These are phyloP conservation scores for Agaricus blazei DNA, from an alignment of 768 basidiomycete species.

Conservation along the genomic window DNA sequence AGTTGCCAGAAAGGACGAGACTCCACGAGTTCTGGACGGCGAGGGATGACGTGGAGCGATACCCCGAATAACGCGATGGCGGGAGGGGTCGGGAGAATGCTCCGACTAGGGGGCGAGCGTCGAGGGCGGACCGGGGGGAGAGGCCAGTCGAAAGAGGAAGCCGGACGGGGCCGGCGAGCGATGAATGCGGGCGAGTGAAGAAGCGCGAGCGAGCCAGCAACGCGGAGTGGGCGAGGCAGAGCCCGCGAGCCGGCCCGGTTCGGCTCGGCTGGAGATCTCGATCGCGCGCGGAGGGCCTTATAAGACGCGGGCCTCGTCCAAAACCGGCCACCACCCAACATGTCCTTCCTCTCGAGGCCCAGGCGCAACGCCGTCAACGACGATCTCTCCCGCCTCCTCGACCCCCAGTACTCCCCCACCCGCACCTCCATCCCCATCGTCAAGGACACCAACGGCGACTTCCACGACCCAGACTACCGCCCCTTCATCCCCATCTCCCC, in stretches of 20 bases:
- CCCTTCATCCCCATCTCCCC: conserved; percentile 13
- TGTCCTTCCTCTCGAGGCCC: conserved; percentile 5
- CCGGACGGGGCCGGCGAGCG: background rate
- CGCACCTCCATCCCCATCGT: conserved; percentile 1
- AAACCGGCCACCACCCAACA: background rate
- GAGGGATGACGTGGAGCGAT: too few relatives aligned
- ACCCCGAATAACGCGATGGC: too few relatives aligned
- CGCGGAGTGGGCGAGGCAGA: conserved; percentile 7
- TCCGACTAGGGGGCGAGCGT: too few relatives aligned
- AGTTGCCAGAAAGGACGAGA: too few relatives aligned
- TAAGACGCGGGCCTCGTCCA: background rate
- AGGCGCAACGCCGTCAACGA: conserved; percentile 6
- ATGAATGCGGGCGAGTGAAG: background rate
- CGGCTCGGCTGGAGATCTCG: conserved; percentile 1
- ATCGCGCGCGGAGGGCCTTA: background rate
- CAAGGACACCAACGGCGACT: conserved; percentile 13
- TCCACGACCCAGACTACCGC: conserved; percentile 17
- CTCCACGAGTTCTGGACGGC: too few relatives aligned
- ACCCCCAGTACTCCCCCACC: conserved; percentile 13
- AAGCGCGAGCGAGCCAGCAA: conserved; percentile 1
- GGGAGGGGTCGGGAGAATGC: too few relatives aligned
- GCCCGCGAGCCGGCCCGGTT: background rate
- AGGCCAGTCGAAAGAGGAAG: background rate
- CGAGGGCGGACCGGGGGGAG: background rate
- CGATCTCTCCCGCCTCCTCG: conserved; percentile 15